Base-by-base conservation (phyloP, 2,329 filamentous ascomycete species). In the Arthrinium puccinioides region DNA sequence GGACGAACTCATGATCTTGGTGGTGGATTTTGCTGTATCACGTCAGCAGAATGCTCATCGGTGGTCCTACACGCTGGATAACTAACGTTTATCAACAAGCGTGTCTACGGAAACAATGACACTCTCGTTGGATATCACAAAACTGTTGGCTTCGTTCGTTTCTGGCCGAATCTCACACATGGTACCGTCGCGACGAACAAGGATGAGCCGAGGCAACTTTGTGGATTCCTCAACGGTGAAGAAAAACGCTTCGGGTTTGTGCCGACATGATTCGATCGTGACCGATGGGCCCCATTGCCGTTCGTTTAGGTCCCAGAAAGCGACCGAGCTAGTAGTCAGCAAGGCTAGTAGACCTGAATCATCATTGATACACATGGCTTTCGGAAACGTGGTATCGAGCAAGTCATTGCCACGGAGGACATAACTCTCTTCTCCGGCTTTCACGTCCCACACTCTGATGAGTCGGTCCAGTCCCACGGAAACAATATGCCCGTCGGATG, bases 381-480 rank as follows among this genome's bases (percentile, higher is more conserved):
- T 54, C 0, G 79, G 77, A 41, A 80, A 80, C 1, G 68, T 64
- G n/a, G 64, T 60, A 10, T 60, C 57, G 36, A 64, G 45, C 39
- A 67, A 61, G 15, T 68, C 57, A 19, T 62, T 60, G 14, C 59
- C 49, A 4, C 55, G 27, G 10, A 69, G 48, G 9, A 66, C 53
- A 34, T 70, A 72, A 44, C 59, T 64, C 10, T 50, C 51, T 4
- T 59, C 59, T 3, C 62, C 61, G 6, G 61, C 60, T n/a, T 67
- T 70, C 14, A 79, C 55, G 50, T 81, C 67, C 80, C 82, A 86
- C 2, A 86, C 64, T 13, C 76, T 71, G 11, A 87, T 78, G 9
- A 70, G 66, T 32, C 83, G 72, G 51, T 90, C 86, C 1, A 90
- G 64, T 1, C 80, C 82, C 25, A 84, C 71, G 2, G 83, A 84